These are phyloP conservation scores for Pythium dissotocum DNA, from an alignment of 352 stramenopile species.

Conservation along the genomic window DNA sequence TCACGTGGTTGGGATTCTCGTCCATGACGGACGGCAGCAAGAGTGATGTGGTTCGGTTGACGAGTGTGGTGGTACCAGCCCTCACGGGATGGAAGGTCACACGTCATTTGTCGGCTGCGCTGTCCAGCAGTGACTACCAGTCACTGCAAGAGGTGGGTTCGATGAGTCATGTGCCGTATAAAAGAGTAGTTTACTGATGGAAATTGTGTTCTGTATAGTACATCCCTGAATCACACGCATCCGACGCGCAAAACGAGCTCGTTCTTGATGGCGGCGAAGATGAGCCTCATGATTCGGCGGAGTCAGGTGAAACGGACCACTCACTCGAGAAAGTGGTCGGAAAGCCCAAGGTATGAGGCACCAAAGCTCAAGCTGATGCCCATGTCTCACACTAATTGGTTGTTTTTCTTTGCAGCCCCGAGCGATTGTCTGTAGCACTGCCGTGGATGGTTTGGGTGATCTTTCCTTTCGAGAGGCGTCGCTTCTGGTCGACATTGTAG, in stretches of 20 bases:
- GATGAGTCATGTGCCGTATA: not conserved
- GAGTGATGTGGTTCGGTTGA: conserved; percentile 21
- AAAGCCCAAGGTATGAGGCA: not conserved
- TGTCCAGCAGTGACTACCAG: conserved; percentile 13
- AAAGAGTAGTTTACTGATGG: not conserved
- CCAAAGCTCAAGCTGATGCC: not conserved
- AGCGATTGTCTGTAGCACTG: conserved; percentile 42
- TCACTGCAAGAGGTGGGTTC: conserved; percentile 17
- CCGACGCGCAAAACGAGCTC: conserved; percentile 21
- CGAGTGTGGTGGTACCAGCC: conserved; percentile 36
- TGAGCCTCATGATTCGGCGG: not conserved
- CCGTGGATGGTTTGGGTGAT: not conserved
- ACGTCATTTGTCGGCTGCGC: conserved; percentile 17
- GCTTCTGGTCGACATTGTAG: conserved; percentile 47
- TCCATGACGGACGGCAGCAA: not conserved
- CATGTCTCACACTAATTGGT: not conserved
- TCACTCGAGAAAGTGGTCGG: not conserved
- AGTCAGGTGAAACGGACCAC: not conserved
- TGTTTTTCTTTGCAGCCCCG: conserved; percentile 32
- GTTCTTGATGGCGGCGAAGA: conserved; percentile 12
- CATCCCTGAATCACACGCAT: conserved; percentile 2
- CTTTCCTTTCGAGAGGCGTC: conserved; percentile 44
- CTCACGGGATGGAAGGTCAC: conserved; percentile 69
- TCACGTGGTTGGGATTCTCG: conserved; percentile 42
- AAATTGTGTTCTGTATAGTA: conserved; percentile 6